phyloP scores from a whole-genome alignment of 1,139 yeast genomes.

The Saccharomycopsis hybrid region DNA sequence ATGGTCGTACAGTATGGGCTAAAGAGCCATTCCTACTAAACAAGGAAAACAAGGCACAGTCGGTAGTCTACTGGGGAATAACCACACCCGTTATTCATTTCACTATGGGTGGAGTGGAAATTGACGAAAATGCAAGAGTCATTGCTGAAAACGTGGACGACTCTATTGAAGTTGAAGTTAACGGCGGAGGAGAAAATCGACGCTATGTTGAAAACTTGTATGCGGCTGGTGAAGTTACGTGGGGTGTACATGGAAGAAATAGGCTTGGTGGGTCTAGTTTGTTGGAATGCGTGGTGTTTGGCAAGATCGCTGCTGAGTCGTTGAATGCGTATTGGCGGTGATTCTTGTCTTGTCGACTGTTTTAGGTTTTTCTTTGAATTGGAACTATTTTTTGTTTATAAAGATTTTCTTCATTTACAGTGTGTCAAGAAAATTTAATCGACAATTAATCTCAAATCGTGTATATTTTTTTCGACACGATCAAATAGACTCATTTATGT shows the following conservation, averaged over 20 bases:
- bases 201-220: conserved; percentile 30
- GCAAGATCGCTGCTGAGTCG: conserved; percentile 31
- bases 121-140: conserved; percentile 53
- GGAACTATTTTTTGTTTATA: too few species aligned
- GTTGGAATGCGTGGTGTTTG: conserved; percentile 73
- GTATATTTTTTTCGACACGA: too few species aligned
- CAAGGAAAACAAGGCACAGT: conserved; percentile 3
- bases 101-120: conserved; percentile 80
- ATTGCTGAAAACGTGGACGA: conserved; percentile 43
- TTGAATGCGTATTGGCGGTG: not conserved
- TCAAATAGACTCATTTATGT: too few species aligned
- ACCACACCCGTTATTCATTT: conserved; percentile 76
- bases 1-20: conserved; percentile 12
- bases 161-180: conserved; percentile 53
- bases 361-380: too few species aligned
- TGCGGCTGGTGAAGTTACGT: conserved; percentile 78
- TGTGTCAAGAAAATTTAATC: too few species aligned
- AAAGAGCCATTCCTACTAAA: conserved; percentile 9
- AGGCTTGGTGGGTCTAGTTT: conserved; percentile 72
- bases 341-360: too few species aligned
- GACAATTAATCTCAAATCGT: too few species aligned
- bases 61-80: conserved; percentile 11
- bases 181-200: too few species aligned
- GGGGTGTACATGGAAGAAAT: conserved; percentile 76
- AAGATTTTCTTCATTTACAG: too few species aligned